These are phyloP conservation scores for Brassica carinata DNA, from an alignment of 345 rosid species.

Conservation along the genomic window DNA sequence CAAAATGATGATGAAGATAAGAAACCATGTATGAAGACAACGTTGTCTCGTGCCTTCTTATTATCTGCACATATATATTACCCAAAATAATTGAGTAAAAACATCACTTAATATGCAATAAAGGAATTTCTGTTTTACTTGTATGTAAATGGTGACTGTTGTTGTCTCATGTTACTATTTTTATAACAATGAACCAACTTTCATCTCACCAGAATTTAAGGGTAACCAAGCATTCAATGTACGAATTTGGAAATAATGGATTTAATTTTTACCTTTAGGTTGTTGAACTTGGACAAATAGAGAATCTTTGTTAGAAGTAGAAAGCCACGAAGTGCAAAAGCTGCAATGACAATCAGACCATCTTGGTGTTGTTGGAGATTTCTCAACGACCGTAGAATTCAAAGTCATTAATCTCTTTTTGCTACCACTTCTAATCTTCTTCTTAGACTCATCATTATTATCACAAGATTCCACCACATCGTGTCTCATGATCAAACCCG, in stretches of 20 bases:
- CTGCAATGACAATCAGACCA: slow-evolving; percentile 95
- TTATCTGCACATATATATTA: slow-evolving; percentile 31
- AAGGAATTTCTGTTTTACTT: not conserved
- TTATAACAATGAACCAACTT: not conserved
- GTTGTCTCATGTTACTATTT: not conserved
- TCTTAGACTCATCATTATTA: slow-evolving; percentile 38
- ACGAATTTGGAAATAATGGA: not conserved
- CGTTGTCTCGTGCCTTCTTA: slow-evolving; percentile 62
- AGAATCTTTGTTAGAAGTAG: slow-evolving; percentile 51
- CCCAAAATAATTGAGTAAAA: not conserved
- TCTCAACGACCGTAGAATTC: slow-evolving; percentile 70
- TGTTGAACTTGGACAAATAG: slow-evolving; percentile 76
- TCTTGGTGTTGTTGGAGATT: slow-evolving; percentile 57
- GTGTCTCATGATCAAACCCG: slow-evolving; percentile 36
- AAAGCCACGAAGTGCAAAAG: slow-evolving; percentile 69
- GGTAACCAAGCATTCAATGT: not conserved
- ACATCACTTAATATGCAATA: not conserved
- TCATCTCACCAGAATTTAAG: not conserved
- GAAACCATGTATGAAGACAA: slow-evolving; percentile 92
- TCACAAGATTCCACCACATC: slow-evolving; percentile 41
- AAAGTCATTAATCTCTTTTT: slow-evolving; percentile 44
- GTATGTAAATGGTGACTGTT: slow-evolving; percentile 1
- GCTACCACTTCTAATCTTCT: slow-evolving; percentile 1
- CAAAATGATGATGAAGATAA: slow-evolving; percentile 90
- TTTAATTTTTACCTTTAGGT: slow-evolving; percentile 48